Base-by-base conservation (phyloP, 2,329 filamentous ascomycete species). In the Aureobasidium lini region DNA sequence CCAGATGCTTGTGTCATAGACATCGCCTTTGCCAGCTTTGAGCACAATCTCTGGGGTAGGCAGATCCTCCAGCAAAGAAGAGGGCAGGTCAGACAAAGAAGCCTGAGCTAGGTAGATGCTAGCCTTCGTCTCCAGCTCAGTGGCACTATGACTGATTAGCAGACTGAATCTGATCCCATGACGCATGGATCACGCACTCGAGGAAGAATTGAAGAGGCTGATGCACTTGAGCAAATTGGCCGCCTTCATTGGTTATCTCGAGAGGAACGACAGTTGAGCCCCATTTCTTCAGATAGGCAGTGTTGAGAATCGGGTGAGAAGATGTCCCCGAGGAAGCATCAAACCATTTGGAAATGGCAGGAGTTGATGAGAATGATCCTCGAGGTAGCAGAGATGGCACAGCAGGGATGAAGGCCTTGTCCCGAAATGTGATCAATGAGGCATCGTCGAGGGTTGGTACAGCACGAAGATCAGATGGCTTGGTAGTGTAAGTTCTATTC, bases 1-100 rank as follows among this genome's bases (percentile, higher is more conserved):
- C 93, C 93, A 99, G 44, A 97, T 77, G 66, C 89, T 95, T 0
- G 88, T 86, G 66, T 81, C 83, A 70, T 97, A 96, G n/a, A 96
- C 74, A 70, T 96, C 92, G 2, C 90, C 90, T 65, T 82, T 87
- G 0, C 89, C 89, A 1, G 83, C 80, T 6, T 76, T 69, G 3
- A 68, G 71, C 3, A 95, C 84, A 4, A 92, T 67, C 0, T 77
- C 70, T 0, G 91, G 92, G 0, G 81, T 80, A 0, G 87, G 86
- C 0, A 96, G 71, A 66, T 95, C 89, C 3, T 77, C 69, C 59
- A 78, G 81, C 1, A 96, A 73, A 1, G 72, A 63, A 0, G 65
- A 54, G 0, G 93, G 91, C 0, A 97, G 80, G 59, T 88, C 81
- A 4, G 78, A 68, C 2, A 96, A 78, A 34, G 87, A 79, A 13